phyloP scores from a whole-genome alignment of 371 early-diverging fungal genomes.

The Syncephalastrum racemosum region DNA sequence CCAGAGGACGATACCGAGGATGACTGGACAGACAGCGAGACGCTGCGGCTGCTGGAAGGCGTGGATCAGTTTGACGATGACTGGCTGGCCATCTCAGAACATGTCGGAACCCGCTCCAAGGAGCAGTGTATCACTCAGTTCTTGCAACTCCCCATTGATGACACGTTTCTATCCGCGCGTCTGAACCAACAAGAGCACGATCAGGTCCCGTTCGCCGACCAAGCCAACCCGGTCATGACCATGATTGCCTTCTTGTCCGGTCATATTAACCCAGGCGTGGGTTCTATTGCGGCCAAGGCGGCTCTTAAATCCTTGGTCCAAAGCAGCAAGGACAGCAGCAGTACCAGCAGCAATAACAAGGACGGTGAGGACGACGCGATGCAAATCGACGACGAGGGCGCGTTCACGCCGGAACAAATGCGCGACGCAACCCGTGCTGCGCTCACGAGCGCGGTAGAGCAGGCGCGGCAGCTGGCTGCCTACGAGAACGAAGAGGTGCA shows the following conservation, averaged over 20 bases:
- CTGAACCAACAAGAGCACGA: conserved; percentile 28
- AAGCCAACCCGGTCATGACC: conserved; percentile 48
- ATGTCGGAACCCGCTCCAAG: conserved; percentile 90
- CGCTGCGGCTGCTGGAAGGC: conserved; percentile 90
- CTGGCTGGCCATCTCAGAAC: conserved; percentile 94
- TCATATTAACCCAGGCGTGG: conserved; percentile 48
- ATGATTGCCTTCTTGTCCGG: conserved; percentile 43
- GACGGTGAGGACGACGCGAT: conserved; percentile 21
- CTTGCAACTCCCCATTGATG: conserved; percentile 91
- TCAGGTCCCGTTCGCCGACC: conserved; percentile 38
- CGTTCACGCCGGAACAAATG: conserved; percentile 37
- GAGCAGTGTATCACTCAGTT: conserved; percentile 97
- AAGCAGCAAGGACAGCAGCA: neutral
- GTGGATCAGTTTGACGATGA: conserved; percentile 96
- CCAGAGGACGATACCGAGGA: conserved; percentile 29
- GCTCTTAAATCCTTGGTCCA: conserved; percentile 30
- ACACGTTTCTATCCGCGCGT: conserved; percentile 32
- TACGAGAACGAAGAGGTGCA: conserved; percentile 84
- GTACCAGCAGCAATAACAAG: neutral
- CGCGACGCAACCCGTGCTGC: conserved; percentile 56
- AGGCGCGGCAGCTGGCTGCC: conserved; percentile 61
- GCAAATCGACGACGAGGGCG: conserved; percentile 21
- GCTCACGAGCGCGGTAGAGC: conserved; percentile 61
- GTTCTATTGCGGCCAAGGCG: conserved; percentile 45
- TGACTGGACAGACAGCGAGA: conserved; percentile 94